phyloP scores from a whole-genome alignment of 345 rosid species.

The Lepidium aucheri region DNA sequence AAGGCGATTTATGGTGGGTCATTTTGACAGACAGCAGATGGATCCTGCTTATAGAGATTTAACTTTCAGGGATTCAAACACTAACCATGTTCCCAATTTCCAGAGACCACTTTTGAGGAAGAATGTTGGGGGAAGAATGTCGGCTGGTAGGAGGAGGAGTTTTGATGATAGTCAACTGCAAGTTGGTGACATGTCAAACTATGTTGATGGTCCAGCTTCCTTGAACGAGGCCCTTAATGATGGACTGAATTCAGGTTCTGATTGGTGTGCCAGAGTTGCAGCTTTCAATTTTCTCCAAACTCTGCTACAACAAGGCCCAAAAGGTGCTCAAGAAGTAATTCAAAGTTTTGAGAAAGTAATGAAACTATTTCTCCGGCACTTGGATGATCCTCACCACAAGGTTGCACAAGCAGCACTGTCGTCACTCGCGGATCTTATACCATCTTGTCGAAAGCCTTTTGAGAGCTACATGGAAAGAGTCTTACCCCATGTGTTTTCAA shows the following conservation, averaged over 20 bases:
- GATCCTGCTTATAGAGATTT: slow-evolving; percentile 57
- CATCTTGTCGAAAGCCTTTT: slow-evolving; percentile 93
- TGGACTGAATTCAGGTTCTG: slow-evolving; percentile 85
- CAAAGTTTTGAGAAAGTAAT: slow-evolving; percentile 96
- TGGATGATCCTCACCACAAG: slow-evolving; percentile 99
- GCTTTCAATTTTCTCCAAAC: slow-evolving; percentile 84
- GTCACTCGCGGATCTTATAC: slow-evolving; percentile 87
- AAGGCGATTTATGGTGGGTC: slow-evolving; percentile 47
- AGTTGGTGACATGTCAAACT: slow-evolving; percentile 70
- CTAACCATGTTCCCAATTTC: slow-evolving; percentile 79
- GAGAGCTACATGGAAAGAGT: slow-evolving; percentile 98
- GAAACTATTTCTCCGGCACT: slow-evolving; percentile 95
- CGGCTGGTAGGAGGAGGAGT: slow-evolving; percentile 86
- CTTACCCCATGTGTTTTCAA: slow-evolving; percentile 91
- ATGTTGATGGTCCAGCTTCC: slow-evolving; percentile 78
- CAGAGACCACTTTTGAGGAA: slow-evolving; percentile 94
- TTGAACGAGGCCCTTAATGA: slow-evolving; percentile 81
- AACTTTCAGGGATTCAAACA: slow-evolving; percentile 58
- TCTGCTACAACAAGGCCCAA: slow-evolving; percentile 86
- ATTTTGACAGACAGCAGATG: slow-evolving; percentile 64
- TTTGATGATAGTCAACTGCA: slow-evolving; percentile 87
- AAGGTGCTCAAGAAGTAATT: slow-evolving; percentile 87
- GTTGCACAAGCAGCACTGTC: slow-evolving; percentile 99
- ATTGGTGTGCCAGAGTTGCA: slow-evolving; percentile 96
- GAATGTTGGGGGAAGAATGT: slow-evolving; percentile 65